A percentile compares a stretch with the other conserved stretches of the same genome.
Evolutionary conservation across 1,284 basidiomycete species (phyloP).

Genomic region (Ganoderma boninense): DNA sequence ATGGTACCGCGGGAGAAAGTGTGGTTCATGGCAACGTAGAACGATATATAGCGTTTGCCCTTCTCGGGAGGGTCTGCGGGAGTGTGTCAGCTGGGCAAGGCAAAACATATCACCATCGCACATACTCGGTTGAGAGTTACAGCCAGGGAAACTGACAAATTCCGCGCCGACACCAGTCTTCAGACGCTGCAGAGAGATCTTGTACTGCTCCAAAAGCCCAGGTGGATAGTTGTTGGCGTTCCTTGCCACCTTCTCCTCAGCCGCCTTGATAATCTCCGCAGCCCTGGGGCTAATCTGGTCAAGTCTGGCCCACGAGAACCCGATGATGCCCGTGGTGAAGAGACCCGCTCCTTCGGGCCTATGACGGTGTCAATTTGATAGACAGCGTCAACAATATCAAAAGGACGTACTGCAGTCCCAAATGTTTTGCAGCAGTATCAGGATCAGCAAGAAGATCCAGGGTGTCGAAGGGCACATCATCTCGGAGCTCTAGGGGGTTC

Average conservation of each 20-base stretch:
- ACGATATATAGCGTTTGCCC: conserved; percentile 45
- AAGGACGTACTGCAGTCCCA: conserved; percentile 42
- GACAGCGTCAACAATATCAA: not conserved
- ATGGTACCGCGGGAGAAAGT: conserved; percentile 52
- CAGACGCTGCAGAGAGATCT: conserved; percentile 44
- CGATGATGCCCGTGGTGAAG: conserved; percentile 39
- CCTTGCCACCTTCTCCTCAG: conserved; percentile 37
- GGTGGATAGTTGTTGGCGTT: conserved; percentile 38
- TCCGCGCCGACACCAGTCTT: conserved; percentile 40
- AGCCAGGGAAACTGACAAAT: conserved; percentile 38
- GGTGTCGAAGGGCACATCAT: conserved; percentile 41
- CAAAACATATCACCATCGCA: not conserved
- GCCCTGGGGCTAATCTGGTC: conserved; percentile 34
- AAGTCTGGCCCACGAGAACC: conserved; percentile 39
- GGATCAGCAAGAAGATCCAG: conserved; percentile 43
- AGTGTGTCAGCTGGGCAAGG: not conserved
- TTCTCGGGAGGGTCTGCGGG: conserved; percentile 38
- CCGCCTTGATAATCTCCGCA: conserved; percentile 37
- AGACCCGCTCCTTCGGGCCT: conserved; percentile 40
- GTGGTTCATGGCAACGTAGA: conserved; percentile 44
- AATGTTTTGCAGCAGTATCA: conserved; percentile 36
- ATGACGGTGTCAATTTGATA: not conserved
- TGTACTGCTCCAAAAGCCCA: conserved; percentile 46
- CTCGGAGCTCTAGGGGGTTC: conserved; percentile 38
- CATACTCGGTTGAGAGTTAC: conserved; percentile 38